Evolutionary conservation across 139 green algal genomes (phyloP).

Genomic region (Coccomyxa sp.): DNA sequence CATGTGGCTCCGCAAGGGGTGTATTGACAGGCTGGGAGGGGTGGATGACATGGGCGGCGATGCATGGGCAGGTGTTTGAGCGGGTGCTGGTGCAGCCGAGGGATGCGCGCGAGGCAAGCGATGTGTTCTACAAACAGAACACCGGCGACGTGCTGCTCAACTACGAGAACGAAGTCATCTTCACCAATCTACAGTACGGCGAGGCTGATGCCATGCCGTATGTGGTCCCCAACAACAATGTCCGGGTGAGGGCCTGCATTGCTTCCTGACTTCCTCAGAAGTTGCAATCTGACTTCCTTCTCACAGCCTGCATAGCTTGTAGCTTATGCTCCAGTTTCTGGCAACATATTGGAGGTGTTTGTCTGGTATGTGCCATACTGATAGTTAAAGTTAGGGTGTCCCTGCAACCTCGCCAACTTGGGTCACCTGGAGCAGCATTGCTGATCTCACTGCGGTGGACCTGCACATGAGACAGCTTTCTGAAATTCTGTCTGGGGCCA

Average conservation of each 20-base stretch:
- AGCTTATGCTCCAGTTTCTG: neutral
- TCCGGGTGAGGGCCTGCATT: conserved; percentile 23
- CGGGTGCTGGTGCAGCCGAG: conserved; percentile 76
- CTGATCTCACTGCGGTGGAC: neutral
- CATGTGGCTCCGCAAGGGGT: too few species aligned
- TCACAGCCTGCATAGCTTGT: neutral
- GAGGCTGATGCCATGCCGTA: conserved; percentile 64
- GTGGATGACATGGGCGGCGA: too few species aligned
- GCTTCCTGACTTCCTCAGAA: conserved; percentile 41
- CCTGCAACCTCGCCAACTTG: too few species aligned
- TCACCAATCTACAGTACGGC: conserved; percentile 70
- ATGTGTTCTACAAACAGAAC: conserved; percentile 80
- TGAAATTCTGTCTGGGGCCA: neutral
- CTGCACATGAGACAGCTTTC: neutral
- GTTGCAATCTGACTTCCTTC: neutral
- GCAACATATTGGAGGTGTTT: neutral
- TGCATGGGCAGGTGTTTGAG: conserved; percentile 57
- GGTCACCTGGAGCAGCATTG: neutral
- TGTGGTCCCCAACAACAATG: conserved; percentile 57
- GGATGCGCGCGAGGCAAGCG: conserved; percentile 74
- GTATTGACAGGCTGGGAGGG: too few species aligned
- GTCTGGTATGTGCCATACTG: neutral
- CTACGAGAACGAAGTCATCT: conserved; percentile 87
- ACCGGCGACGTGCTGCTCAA: conserved; percentile 76
- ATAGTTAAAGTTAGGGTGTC: neutral